Percentiles rank a stretch among this genome's conserved stretches.
Evolutionary conservation across 2,329 filamentous ascomycete genomes (phyloP).

Genomic region (Scortechinia acanthostroma): DNA sequence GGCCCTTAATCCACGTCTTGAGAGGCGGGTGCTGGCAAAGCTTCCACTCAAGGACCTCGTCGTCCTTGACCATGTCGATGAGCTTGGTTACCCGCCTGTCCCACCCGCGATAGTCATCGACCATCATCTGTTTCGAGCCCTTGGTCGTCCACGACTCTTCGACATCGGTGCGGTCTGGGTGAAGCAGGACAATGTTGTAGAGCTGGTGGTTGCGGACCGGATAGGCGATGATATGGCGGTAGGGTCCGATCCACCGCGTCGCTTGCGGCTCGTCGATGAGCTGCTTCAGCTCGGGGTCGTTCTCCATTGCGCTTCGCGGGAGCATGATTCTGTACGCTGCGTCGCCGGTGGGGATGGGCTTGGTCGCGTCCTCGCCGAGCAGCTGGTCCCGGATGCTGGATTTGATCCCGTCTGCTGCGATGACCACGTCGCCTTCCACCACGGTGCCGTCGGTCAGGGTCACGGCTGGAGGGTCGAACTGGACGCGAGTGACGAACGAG

Average conservation of each 20-base stretch:
- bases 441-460: constrained; percentile 7
- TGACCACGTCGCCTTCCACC: constrained; percentile 37
- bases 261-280: constrained; percentile 49
- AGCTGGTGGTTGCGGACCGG: constrained; percentile 54
- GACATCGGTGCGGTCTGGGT: constrained; percentile 52
- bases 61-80: constrained; percentile 54
- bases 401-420: constrained; percentile 46
- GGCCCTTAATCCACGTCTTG: constrained; percentile 49
- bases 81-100: constrained; percentile 52
- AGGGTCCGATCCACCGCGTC: constrained; percentile 59
- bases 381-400: constrained; percentile 32
- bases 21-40: constrained; percentile 54
- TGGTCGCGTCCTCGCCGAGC: constrained; percentile 10
- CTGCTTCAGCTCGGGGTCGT: constrained; percentile 39
- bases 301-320: constrained; percentile 29
- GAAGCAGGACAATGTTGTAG: constrained; percentile 59
- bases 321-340: constrained; percentile 46
- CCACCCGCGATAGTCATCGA: constrained; percentile 50
- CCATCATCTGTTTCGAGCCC: constrained; percentile 51
- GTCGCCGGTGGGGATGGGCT: constrained; percentile 35
- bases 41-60: constrained; percentile 61
- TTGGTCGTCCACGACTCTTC: constrained; percentile 56
- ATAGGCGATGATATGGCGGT: constrained; percentile 63
- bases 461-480: constrained; percentile 8
- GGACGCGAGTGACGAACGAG: constrained; percentile 5